Base-by-base conservation (phyloP, 1,284 basidiomycete species). In the Austropuccinia psidii region DNA sequence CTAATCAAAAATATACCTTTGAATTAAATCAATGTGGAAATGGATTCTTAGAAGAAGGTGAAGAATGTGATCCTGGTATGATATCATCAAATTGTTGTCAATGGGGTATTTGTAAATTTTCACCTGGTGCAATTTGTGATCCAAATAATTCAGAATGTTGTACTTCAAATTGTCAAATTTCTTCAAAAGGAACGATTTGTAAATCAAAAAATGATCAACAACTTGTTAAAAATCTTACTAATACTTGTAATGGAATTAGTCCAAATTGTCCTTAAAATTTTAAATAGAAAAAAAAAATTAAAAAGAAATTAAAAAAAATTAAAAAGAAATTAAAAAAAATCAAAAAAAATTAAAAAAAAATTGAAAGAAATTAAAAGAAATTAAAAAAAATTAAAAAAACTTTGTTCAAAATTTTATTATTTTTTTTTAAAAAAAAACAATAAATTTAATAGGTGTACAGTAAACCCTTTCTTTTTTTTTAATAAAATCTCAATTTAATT, bases 61-160 rank as follows among this genome's bases (percentile, higher is more conserved):
- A 94, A 82, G 89, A 94, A 72, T 95, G 93, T 80, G 92, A 95
- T 80, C 91, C 92, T 0, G 92, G 92, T 49, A 79, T 82, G 17
- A 85, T 85, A 73, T 78, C 82, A 31, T 83, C 83, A 60, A 89
- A 88, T 15, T 94, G 91, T 82, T 96, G 91, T 82, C 86, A 93
- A 81, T 79, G 86, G 1, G 76, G 81, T 29, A 91, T 90, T 3
- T 96, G 93, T 84, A 89, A 88, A 81, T 90, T 94, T 82, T 85
- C 79, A 45, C 77, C 82, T 35, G 86, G 86, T 29, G 88, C 92
- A 0, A 85, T 88, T n/a, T 96, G 93, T 81, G 91, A 93, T 79
- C 90, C 91, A n/a, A 80, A 83, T 52, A 90, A 88, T 79, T 87
- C 87, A 70, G 80, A 86, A 1, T 96, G 93, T 82, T 95, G 93